Percentiles rank a stretch among this genome's conserved stretches.
phyloP scores from a whole-genome alignment of 2,329 filamentous ascomycete genomes.

The Xylariaceae sp. region DNA sequence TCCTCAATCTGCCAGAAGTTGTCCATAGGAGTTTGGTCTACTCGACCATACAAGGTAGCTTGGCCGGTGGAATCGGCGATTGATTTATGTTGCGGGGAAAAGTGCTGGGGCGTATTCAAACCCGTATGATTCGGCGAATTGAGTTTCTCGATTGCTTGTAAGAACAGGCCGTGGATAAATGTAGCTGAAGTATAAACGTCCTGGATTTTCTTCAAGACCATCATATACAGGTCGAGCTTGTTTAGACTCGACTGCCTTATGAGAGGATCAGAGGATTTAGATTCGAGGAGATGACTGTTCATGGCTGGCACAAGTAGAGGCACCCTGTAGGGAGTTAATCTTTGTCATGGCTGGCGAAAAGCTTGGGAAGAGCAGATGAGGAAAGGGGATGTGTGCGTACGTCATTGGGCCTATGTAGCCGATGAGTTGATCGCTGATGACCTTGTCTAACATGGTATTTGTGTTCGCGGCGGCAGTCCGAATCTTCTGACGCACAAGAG shows the following conservation, averaged over 20 bases:
- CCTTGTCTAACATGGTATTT: constrained; percentile 16
- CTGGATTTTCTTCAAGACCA: constrained; percentile 20
- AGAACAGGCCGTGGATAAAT: constrained; percentile 22
- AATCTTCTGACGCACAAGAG: constrained; percentile 19
- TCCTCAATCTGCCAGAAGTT: constrained; percentile 18
- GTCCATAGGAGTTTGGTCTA: constrained; percentile 10
- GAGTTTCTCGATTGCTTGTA: constrained; percentile 24
- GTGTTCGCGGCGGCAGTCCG: constrained; percentile 15
- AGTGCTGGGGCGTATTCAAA: constrained; percentile 7
- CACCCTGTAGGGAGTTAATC: constrained; percentile 9
- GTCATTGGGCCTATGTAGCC: constrained; percentile 24
- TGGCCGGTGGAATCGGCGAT: background rate
- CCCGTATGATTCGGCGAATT: constrained; percentile 16
- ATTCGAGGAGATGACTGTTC: constrained; percentile 25
- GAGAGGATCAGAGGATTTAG: constrained; percentile 22
- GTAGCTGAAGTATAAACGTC: constrained; percentile 24
- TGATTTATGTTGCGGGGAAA: background rate
- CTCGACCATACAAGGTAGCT: background rate
- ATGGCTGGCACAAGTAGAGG: constrained; percentile 24
- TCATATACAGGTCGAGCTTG: constrained; percentile 25
- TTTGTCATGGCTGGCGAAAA: background rate
- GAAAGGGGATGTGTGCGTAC: background rate
- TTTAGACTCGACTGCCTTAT: constrained; percentile 26
- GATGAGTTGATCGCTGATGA: constrained; percentile 21
- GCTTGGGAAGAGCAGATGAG: too few relatives aligned